A percentile compares a stretch with the other conserved stretches of the same genome.
Evolutionary conservation across 768 basidiomycete species (phyloP).

Genomic region (Pluteus cervinus): DNA sequence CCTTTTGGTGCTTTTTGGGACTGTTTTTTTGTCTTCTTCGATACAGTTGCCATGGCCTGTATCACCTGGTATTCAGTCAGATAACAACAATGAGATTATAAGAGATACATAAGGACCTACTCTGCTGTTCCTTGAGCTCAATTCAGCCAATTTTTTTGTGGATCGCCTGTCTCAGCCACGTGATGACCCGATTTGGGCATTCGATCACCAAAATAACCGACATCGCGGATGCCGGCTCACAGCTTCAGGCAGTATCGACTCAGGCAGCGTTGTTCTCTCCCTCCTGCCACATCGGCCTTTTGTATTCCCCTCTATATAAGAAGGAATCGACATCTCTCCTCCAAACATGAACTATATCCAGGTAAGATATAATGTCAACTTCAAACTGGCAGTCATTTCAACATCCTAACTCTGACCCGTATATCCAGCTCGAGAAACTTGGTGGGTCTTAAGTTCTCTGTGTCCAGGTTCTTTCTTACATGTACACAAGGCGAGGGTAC

Average conservation of each 20-base stretch:
- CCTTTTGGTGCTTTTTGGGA: constrained; percentile 47
- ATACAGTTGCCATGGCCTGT: too few relatives aligned
- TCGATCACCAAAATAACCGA: too few relatives aligned
- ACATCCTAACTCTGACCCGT: constrained; percentile 7
- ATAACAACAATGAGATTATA: too few relatives aligned
- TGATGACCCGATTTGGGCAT: constrained; percentile 7
- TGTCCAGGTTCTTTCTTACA: constrained; percentile 2
- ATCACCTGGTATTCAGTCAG: too few relatives aligned
- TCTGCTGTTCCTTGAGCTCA: not conserved
- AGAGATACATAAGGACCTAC: too few relatives aligned
- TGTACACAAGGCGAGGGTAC: constrained; percentile 76
- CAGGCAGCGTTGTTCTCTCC: too few relatives aligned
- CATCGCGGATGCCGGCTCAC: too few relatives aligned
- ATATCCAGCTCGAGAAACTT: constrained; percentile 79
- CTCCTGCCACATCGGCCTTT: too few relatives aligned
- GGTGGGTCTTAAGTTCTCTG: constrained; percentile 31
- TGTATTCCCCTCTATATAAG: too few relatives aligned
- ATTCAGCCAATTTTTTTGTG: constrained; percentile 2
- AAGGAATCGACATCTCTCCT: not conserved
- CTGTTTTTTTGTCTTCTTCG: constrained; percentile 44
- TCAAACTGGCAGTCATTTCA: not conserved
- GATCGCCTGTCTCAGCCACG: too few relatives aligned
- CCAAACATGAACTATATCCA: constrained; percentile 49
- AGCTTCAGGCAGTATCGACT: too few relatives aligned
- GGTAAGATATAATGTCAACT: constrained; percentile 21